Evolutionary conservation across 805 yeast species (phyloP).

Genomic region (Wickerhamiella azymoides): DNA sequence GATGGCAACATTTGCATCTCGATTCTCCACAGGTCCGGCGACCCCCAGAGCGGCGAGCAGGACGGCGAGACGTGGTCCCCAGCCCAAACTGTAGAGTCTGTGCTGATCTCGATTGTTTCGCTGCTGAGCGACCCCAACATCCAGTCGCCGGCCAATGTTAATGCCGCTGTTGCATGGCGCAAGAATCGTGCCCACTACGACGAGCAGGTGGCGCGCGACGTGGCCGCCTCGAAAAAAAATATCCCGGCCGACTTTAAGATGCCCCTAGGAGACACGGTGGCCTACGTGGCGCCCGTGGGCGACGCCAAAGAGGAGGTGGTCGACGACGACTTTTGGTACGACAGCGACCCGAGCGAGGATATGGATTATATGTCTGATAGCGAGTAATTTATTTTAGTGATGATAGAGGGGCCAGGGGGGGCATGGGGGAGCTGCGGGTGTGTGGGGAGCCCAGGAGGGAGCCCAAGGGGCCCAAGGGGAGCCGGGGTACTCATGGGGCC

Average conservation of each 20-base stretch:
- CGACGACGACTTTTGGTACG: slow-evolving; percentile 79
- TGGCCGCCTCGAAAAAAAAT: slow-evolving; percentile 53
- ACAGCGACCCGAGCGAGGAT: slow-evolving; percentile 53
- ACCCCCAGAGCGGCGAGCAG: slow-evolving; percentile 78
- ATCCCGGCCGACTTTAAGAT: slow-evolving; percentile 76
- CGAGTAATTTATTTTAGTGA: slow-evolving; percentile 17
- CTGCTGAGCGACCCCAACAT: slow-evolving; percentile 88
- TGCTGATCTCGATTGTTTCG: slow-evolving; percentile 78
- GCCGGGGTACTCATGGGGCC: no score
- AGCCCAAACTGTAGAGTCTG: slow-evolving; percentile 76
- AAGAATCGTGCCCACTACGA: slow-evolving; percentile 66
- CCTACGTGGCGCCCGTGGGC: slow-evolving; percentile 33
- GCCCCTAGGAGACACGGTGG: slow-evolving; percentile 51
- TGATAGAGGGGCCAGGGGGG: not conserved
- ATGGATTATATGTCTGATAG: slow-evolving; percentile 34
- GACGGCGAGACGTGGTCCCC: slow-evolving; percentile 80
- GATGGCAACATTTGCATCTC: slow-evolving; percentile 91
- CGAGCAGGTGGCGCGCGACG: slow-evolving; percentile 64
- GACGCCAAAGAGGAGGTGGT: slow-evolving; percentile 37
- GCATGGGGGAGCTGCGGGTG: not conserved
- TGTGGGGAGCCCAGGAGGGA: no score
- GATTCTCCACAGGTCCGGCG: slow-evolving; percentile 83
- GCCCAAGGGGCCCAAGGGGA: no score
- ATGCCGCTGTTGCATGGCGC: slow-evolving; percentile 84
- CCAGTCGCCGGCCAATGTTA: slow-evolving; percentile 89